Conservation (phyloP, 352 stramenopile genomes). For the Synura sp. region DNA sequence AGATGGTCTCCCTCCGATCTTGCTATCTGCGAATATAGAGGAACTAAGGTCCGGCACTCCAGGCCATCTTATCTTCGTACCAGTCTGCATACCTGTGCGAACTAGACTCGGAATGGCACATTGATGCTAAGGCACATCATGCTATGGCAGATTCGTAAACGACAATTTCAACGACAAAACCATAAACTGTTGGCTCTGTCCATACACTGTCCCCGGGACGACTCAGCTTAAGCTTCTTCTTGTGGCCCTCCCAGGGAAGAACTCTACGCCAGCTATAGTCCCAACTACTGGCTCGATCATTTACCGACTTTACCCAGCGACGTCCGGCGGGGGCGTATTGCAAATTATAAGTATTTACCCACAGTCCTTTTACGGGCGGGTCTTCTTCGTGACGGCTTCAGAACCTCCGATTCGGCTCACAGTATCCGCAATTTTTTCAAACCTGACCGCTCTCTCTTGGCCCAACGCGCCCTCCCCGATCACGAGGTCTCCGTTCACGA, state of each 20-base stretch:
- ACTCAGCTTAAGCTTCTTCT: neutral
- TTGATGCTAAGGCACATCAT: conserved; percentile 1
- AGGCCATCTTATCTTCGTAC: neutral
- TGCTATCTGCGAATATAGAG: conserved; percentile 11
- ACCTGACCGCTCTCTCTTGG: neutral
- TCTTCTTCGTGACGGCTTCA: neutral
- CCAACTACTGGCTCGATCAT: neutral
- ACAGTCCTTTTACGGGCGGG: neutral
- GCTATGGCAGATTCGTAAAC: conserved; percentile 1
- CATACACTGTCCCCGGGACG: neutral
- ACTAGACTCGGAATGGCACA: conserved; percentile 13
- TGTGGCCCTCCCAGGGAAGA: neutral
- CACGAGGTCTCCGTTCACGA: neutral
- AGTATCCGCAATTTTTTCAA: conserved; percentile 36
- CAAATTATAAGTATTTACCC: neutral
- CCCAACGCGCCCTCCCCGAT: neutral
- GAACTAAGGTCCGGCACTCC: neutral
- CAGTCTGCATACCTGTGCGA: neutral
- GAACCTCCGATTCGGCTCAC: neutral
- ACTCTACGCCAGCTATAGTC: conserved; percentile 10
- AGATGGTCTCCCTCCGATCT: neutral
- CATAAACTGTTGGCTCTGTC: neutral
- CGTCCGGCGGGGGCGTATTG: neutral
- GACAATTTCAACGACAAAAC: conserved; percentile 23
- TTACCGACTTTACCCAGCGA: neutral